Conservation (phyloP, 1,284 basidiomycete genomes). For the Dichomitus squalens region DNA sequence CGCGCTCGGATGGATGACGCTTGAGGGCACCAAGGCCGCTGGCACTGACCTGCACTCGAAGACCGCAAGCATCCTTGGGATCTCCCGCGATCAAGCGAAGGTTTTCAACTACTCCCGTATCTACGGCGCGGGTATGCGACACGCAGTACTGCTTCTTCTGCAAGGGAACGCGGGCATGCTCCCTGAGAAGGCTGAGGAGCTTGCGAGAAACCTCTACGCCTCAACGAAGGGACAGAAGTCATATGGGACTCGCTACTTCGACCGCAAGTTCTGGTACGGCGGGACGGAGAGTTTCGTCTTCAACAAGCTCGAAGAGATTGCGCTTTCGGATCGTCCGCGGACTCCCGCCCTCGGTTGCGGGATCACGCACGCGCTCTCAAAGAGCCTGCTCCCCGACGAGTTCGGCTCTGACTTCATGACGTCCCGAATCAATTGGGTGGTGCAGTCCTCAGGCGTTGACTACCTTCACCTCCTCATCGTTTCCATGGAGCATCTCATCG, state of each 20-base stretch:
- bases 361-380: slow-evolving; percentile 90
- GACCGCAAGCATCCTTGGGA: slow-evolving; percentile 92
- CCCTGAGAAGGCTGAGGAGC: slow-evolving; percentile 76
- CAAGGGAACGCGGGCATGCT: slow-evolving; percentile 86
- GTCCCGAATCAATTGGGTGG: slow-evolving; percentile 98
- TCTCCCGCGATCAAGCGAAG: slow-evolving; percentile 94
- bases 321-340: slow-evolving; percentile 82
- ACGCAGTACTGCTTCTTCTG: slow-evolving; percentile 87
- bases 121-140: slow-evolving; percentile 96
- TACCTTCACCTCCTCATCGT: slow-evolving; percentile 97
- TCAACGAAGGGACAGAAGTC: slow-evolving; percentile 94
- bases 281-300: slow-evolving; percentile 98
- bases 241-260: slow-evolving; percentile 68
- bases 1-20: slow-evolving; percentile 99
- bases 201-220: slow-evolving; percentile 88
- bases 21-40: slow-evolving; percentile 96
- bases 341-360: slow-evolving; percentile 96
- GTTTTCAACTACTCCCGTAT: slow-evolving; percentile 99
- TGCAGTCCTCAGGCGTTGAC: slow-evolving; percentile 98
- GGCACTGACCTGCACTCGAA: slow-evolving; percentile 98
- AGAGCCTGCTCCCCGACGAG: slow-evolving; percentile 80
- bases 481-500: slow-evolving; percentile 89
- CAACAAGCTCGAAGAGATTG: slow-evolving; percentile 98
- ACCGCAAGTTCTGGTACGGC: slow-evolving; percentile 93
- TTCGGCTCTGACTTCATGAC: slow-evolving; percentile 92